A percentile compares a stretch with the other conserved stretches of the same genome.
Conservation (phyloP, 257 asterid species). For the Coffea canephora region DNA sequence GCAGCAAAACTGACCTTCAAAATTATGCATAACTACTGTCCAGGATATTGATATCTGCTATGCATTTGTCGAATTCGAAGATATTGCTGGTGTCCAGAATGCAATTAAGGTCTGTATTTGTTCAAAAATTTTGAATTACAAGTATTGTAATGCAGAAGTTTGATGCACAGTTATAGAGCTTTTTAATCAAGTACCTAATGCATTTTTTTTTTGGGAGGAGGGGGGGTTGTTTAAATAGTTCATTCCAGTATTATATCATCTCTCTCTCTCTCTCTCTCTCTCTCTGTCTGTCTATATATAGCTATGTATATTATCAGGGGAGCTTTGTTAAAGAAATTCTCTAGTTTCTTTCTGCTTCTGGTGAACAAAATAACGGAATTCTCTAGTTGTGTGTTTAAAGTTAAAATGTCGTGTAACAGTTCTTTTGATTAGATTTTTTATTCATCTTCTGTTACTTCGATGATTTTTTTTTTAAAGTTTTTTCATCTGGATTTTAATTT, state of each 20-base stretch:
- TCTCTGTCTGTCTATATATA: background rate
- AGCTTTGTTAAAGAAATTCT: background rate
- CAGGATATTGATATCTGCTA: constrained; percentile 96
- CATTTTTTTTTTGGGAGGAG: background rate
- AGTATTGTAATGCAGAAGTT: background rate
- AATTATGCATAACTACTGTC: constrained; percentile 18
- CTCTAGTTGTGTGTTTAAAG: background rate
- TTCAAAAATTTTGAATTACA: background rate
- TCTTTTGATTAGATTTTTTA: background rate
- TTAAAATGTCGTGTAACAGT: background rate
- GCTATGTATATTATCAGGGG: background rate
- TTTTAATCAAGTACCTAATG: background rate
- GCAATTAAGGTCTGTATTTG: constrained; percentile 71
- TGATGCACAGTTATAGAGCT: background rate
- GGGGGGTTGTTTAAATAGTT: background rate
- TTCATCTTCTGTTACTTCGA: background rate
- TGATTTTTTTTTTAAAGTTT: background rate
- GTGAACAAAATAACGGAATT: background rate
- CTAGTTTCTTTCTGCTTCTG: background rate
- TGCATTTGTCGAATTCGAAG: constrained; percentile 96
- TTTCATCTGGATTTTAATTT: background rate
- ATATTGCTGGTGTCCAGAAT: constrained; percentile 85
- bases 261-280: background rate
- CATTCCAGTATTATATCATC: background rate
- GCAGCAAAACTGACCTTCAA: background rate